Evolutionary conservation across 139 green algal species (phyloP).

Genomic region (Chlorella sp.): DNA sequence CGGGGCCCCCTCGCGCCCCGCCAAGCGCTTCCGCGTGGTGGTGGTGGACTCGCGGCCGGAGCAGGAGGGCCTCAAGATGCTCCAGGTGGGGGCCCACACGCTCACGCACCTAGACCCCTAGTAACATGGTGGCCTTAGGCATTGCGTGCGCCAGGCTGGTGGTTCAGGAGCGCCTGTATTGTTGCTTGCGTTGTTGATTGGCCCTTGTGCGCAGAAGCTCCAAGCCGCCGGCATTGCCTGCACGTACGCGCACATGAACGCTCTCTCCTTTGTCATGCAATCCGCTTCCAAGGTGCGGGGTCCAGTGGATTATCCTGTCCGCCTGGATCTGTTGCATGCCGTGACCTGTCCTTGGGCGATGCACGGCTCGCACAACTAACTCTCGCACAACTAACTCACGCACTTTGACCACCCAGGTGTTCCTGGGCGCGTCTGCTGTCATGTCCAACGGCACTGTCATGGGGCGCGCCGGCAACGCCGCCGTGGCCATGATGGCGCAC

Average conservation of each 20-base stretch:
- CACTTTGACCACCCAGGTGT: too few species aligned
- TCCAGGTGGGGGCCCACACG: too few species aligned
- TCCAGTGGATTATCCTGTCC: too few species aligned
- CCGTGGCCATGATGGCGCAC: conserved; percentile 77
- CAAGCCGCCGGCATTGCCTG: conserved; percentile 62
- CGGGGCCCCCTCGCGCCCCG: conserved; percentile 12
- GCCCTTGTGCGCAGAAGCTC: conserved; percentile 31
- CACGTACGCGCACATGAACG: conserved; percentile 72
- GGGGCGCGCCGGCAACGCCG: conserved; percentile 70
- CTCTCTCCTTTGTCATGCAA: conserved; percentile 70
- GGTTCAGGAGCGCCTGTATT: too few species aligned
- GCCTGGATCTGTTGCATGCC: background rate
- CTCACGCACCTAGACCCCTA: too few species aligned
- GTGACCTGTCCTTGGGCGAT: too few species aligned
- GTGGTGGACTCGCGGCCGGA: conserved; percentile 81
- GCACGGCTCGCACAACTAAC: too few species aligned
- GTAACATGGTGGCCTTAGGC: too few species aligned
- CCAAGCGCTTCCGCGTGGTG: conserved; percentile 71
- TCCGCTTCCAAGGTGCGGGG: conserved; percentile 66
- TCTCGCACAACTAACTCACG: too few species aligned
- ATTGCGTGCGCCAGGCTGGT: too few species aligned
- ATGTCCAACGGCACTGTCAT: conserved; percentile 91
- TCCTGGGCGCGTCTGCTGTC: conserved; percentile 86
- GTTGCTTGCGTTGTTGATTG: too few species aligned
- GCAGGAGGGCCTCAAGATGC: conserved; percentile 65